Percentiles rank a stretch among this genome's conserved stretches.
These are phyloP conservation scores for Lipomyces yamadae DNA, from an alignment of 805 yeast genomes.

Conservation along the genomic window DNA sequence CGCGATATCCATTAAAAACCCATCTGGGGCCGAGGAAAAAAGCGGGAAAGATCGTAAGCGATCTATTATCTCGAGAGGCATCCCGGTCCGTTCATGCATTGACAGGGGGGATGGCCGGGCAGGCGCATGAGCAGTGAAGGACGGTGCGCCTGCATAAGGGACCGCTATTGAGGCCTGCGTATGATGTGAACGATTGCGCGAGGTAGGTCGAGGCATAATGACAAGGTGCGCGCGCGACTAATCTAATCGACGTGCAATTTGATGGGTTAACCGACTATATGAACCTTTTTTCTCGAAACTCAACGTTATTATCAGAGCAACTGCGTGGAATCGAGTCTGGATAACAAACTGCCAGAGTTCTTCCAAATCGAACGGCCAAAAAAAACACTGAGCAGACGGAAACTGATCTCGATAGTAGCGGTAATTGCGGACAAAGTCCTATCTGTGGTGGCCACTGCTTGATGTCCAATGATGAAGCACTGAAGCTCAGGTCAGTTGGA, in stretches of 20 bases:
- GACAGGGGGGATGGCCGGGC: slow-evolving; percentile 38
- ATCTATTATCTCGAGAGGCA: slow-evolving; percentile 61
- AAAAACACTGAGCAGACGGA: too few relatives aligned
- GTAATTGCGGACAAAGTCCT: too few relatives aligned
- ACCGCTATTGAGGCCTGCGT: slow-evolving; percentile 17
- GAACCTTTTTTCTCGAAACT: background rate
- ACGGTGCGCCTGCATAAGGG: slow-evolving; percentile 20
- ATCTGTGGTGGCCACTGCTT: too few relatives aligned
- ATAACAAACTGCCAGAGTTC: too few relatives aligned
- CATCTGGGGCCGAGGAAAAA: slow-evolving; percentile 67
- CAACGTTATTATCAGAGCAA: too few relatives aligned
- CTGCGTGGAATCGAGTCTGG: too few relatives aligned
- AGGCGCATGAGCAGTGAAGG: slow-evolving; percentile 35
- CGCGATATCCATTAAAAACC: slow-evolving; percentile 65
- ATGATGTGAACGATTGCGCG: slow-evolving; percentile 11
- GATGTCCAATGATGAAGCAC: background rate
- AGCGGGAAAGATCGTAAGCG: slow-evolving; percentile 64
- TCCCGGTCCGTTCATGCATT: slow-evolving; percentile 35
- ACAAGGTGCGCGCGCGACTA: too few relatives aligned
- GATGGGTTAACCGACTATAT: background rate
- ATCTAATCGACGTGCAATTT: background rate
- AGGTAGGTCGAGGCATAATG: slow-evolving; percentile 10
- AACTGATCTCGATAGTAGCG: too few relatives aligned
- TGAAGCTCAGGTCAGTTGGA: background rate
- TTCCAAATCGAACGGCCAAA: too few relatives aligned